A percentile compares a stretch with the other conserved stretches of the same genome.
phyloP scores from a whole-genome alignment of 257 asterid species.

The Henckelia pumila region DNA sequence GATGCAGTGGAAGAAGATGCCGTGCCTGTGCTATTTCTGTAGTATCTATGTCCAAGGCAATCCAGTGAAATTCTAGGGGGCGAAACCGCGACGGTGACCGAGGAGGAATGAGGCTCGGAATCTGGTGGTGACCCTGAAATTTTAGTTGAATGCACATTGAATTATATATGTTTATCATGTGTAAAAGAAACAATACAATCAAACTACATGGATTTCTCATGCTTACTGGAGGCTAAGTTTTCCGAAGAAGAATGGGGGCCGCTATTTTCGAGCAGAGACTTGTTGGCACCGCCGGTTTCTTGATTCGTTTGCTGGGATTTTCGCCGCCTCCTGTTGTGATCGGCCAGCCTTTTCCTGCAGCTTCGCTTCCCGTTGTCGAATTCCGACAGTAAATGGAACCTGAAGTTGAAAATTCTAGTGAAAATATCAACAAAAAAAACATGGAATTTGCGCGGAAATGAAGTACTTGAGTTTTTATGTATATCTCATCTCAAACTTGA shows the following conservation, averaged over 20 bases:
- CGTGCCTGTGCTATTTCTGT: slow-evolving; percentile 21
- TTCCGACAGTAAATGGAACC: slow-evolving; percentile 87
- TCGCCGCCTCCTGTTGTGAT: slow-evolving; percentile 86
- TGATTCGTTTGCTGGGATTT: slow-evolving; percentile 66
- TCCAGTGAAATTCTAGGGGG: slow-evolving; percentile 83
- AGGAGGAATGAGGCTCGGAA: slow-evolving; percentile 64
- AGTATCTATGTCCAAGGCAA: slow-evolving; percentile 55
- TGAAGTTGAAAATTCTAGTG: slow-evolving; percentile 22
- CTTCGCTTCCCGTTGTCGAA: slow-evolving; percentile 95
- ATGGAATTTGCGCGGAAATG: neutral
- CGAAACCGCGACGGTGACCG: slow-evolving; percentile 70
- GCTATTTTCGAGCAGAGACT: slow-evolving; percentile 36
- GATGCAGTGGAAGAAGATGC: slow-evolving; percentile 49
- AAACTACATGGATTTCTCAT: neutral
- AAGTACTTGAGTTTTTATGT: neutral
- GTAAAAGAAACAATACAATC: neutral
- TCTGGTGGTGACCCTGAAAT: slow-evolving; percentile 73
- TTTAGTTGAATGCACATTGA: no score
- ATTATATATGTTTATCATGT: no score
- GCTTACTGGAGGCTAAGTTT: slow-evolving; percentile 40
- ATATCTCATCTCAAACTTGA: neutral
- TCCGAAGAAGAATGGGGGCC: slow-evolving; percentile 56
- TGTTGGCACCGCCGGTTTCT: slow-evolving; percentile 33
- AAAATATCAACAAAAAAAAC: neutral
- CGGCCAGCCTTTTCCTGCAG: slow-evolving; percentile 94